Conservation (phyloP, 2,329 filamentous ascomycete species). For the Xylariaceae sp. region DNA sequence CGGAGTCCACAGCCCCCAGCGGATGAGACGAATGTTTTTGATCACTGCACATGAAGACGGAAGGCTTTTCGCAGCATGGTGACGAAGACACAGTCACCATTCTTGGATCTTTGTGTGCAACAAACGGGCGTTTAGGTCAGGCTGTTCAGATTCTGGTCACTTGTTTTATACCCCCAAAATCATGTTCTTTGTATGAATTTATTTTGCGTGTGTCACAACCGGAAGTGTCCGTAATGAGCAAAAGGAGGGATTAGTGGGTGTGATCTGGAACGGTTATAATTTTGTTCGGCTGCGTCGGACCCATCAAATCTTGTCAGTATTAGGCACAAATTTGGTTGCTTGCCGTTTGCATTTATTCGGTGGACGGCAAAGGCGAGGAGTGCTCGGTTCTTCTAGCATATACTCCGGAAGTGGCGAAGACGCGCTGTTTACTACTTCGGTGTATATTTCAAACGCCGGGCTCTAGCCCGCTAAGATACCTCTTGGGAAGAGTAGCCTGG, state of each 20-base stretch:
- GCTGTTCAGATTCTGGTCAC: constrained; percentile 30
- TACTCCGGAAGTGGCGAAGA: no score
- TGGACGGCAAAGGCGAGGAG: no score
- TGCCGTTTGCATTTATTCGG: no score
- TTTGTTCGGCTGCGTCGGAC: constrained; percentile 18
- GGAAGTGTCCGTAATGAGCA: constrained; percentile 30
- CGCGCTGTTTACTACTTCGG: no score
- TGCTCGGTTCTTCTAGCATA: no score
- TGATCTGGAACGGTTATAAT: constrained; percentile 18
- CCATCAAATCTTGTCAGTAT: constrained; percentile 9
- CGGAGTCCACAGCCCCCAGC: constrained; percentile 34
- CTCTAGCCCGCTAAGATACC: no score
- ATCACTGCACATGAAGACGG: constrained; percentile 24
- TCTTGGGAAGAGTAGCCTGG: no score
- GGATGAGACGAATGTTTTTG: constrained; percentile 24
- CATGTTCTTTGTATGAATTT: constrained; percentile 35
- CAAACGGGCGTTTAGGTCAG: constrained; percentile 30
- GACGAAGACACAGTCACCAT: constrained; percentile 21
- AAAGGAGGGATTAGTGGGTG: constrained; percentile 24
- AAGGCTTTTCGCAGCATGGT: background rate
- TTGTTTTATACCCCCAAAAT: constrained; percentile 39
- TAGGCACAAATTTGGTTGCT: no score
- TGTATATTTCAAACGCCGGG: no score
- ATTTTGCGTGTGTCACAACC: constrained; percentile 27
- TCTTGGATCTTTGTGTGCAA: constrained; percentile 27